Evolutionary conservation across 306 rosid species (phyloP).

Genomic region (Sophora flavescens): DNA sequence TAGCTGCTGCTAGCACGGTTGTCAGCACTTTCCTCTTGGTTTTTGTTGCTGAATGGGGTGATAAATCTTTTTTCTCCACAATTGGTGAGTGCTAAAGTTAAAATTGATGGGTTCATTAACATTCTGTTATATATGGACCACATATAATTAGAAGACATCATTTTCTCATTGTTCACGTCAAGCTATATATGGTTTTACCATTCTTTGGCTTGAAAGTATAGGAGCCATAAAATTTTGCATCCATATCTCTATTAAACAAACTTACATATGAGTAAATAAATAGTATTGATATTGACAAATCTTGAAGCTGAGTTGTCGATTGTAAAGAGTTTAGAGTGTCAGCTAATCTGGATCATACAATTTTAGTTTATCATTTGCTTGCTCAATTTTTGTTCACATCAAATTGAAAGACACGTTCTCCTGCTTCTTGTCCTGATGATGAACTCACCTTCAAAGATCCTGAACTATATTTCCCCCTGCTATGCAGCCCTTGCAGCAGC

Average conservation of each 20-base stretch:
- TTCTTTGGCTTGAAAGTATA: constrained; percentile 10
- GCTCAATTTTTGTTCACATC: constrained; percentile 29
- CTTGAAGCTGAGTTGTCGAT: constrained; percentile 32
- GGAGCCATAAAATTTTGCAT: constrained; percentile 7
- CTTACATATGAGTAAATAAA: neutral
- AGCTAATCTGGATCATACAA: constrained; percentile 10
- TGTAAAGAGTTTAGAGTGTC: constrained; percentile 25
- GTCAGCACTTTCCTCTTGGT: constrained; percentile 81
- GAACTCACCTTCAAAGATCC: constrained; percentile 26
- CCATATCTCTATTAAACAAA: constrained; percentile 31
- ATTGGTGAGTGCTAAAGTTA: constrained; percentile 70
- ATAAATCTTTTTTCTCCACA: constrained; percentile 95
- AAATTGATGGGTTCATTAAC: constrained; percentile 18
- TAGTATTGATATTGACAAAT: constrained; percentile 28
- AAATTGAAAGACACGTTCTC: constrained; percentile 10
- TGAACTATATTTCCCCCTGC: constrained; percentile 36
- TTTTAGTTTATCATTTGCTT: constrained; percentile 27
- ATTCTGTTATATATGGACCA: constrained; percentile 1
- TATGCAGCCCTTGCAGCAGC: constrained; percentile 96
- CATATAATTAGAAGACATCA: neutral
- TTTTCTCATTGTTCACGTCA: constrained; percentile 25
- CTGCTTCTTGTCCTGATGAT: constrained; percentile 27
- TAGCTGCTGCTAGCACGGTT: constrained; percentile 83
- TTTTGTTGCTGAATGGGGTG: constrained; percentile 99
- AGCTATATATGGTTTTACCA: constrained; percentile 19